Percentiles rank a stretch among this genome's conserved stretches.
These are phyloP conservation scores for Nemania sp. DNA, from an alignment of 2,329 filamentous ascomycete species.

Conservation along the genomic window DNA sequence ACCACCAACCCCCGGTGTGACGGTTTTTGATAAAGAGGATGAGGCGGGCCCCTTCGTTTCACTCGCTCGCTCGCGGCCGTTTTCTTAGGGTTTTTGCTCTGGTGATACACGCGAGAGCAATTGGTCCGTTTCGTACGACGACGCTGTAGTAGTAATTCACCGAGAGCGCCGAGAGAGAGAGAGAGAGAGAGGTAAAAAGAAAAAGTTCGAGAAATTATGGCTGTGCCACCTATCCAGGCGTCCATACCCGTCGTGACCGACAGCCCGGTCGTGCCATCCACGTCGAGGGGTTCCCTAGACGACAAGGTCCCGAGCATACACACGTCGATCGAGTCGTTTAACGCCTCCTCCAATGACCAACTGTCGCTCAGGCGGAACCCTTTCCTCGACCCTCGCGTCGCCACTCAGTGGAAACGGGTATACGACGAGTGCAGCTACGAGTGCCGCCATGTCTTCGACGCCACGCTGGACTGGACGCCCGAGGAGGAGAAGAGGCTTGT, in stretches of 20 bases:
- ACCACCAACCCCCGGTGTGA: neutral
- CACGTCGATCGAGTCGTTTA: neutral
- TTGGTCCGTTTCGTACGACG: too few relatives aligned
- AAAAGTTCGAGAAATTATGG: conserved; percentile 6
- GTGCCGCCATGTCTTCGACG: conserved; percentile 59
- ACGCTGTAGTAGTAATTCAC: too few relatives aligned
- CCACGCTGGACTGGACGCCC: conserved; percentile 55
- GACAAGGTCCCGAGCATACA: conserved; percentile 14
- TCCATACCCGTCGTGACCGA: conserved; percentile 8
- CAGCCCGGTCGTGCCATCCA: conserved; percentile 9
- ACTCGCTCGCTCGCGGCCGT: conserved; percentile 1
- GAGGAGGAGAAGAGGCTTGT: conserved; percentile 59
- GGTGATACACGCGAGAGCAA: too few relatives aligned
- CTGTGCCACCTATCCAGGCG: conserved; percentile 18
- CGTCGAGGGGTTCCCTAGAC: conserved; percentile 12
- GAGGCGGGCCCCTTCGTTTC: neutral
- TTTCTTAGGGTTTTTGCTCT: too few relatives aligned
- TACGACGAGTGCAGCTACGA: conserved; percentile 52
- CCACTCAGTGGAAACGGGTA: conserved; percentile 41
- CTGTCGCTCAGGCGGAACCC: conserved; percentile 20
- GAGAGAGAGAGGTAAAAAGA: neutral
- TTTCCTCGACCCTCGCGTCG: conserved; percentile 28
- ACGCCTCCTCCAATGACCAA: conserved; percentile 25
- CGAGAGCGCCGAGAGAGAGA: too few relatives aligned
- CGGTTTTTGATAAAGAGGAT: conserved; percentile 16